These are phyloP conservation scores for Hordeum vulgare DNA, from an alignment of 176 grass and related monocot genomes.

Conservation along the genomic window DNA sequence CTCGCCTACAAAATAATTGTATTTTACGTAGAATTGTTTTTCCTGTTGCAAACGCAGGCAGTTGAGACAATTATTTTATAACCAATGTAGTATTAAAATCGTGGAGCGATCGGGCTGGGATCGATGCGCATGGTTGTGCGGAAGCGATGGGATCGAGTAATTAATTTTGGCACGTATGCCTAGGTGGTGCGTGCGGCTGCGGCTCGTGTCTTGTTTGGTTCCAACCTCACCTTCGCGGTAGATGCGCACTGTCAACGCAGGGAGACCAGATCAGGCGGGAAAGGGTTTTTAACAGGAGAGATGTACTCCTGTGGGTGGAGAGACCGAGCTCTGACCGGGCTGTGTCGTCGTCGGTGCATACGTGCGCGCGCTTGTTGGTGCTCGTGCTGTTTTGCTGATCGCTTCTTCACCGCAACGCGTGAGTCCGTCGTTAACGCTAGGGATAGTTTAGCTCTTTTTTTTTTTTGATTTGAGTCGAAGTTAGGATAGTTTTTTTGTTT, in stretches of 20 bases:
- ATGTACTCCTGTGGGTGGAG: background rate
- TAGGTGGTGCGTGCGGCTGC: background rate
- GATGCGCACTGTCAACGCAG: background rate
- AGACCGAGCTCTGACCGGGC: background rate
- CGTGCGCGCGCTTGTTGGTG: background rate
- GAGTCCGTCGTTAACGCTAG: too few species aligned
- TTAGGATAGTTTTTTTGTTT: too few species aligned
- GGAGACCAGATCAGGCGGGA: background rate
- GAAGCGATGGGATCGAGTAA: background rate
- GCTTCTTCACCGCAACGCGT: background rate
- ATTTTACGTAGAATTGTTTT: too few species aligned
- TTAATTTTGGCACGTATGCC: background rate
- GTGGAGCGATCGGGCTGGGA: background rate
- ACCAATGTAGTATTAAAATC: too few species aligned
- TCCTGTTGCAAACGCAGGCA: too few species aligned
- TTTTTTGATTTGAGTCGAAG: too few species aligned
- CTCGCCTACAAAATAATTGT: too few species aligned
- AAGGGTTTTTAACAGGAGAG: background rate
- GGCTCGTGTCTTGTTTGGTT: background rate
- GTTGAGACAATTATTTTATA: too few species aligned
- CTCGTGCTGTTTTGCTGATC: background rate
- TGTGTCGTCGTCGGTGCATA: background rate
- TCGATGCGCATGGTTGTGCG: background rate
- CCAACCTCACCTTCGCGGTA: background rate
- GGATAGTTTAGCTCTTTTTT: too few species aligned